Conservation (phyloP, 306 rosid genomes). For the Astragalus membranaceus region DNA sequence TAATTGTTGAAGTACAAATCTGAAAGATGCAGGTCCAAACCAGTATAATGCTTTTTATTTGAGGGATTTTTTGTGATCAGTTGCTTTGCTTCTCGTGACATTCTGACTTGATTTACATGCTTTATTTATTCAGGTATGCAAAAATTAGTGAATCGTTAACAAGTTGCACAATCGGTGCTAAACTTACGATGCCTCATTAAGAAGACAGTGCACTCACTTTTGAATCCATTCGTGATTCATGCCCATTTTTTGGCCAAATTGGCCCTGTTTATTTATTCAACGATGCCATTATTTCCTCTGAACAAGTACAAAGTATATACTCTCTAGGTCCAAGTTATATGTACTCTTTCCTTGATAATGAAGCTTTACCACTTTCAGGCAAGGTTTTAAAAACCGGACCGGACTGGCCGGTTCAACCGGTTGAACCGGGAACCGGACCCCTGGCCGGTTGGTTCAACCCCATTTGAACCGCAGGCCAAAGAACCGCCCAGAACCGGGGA, state of each 20-base stretch:
- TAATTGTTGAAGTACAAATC: too few species aligned
- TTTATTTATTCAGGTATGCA: constrained; percentile 67
- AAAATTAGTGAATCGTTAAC: constrained; percentile 74
- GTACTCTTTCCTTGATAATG: constrained; percentile 91
- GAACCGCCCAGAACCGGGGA: too few species aligned
- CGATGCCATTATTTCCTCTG: constrained; percentile 79
- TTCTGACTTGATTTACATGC: constrained; percentile 15
- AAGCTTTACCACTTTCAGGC: constrained; percentile 61
- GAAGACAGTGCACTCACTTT: constrained; percentile 46
- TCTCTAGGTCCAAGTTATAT: constrained; percentile 97
- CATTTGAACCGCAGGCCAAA: too few species aligned
- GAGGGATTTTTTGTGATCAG: neutral
- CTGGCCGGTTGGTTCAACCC: too few species aligned
- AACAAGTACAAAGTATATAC: constrained; percentile 84
- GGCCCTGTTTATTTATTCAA: constrained; percentile 86
- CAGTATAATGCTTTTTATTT: constrained; percentile 4
- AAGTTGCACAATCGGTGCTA: constrained; percentile 81
- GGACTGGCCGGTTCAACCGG: too few species aligned
- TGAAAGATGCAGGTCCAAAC: constrained; percentile 88
- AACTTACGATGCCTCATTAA: constrained; percentile 43
- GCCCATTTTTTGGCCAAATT: constrained; percentile 86
- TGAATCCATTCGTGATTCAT: constrained; percentile 59
- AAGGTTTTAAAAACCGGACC: too few species aligned
- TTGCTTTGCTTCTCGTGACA: neutral
- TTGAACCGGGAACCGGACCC: too few species aligned